phyloP scores from a whole-genome alignment of 1,284 basidiomycete species.

The Cerioporus squamosus region DNA sequence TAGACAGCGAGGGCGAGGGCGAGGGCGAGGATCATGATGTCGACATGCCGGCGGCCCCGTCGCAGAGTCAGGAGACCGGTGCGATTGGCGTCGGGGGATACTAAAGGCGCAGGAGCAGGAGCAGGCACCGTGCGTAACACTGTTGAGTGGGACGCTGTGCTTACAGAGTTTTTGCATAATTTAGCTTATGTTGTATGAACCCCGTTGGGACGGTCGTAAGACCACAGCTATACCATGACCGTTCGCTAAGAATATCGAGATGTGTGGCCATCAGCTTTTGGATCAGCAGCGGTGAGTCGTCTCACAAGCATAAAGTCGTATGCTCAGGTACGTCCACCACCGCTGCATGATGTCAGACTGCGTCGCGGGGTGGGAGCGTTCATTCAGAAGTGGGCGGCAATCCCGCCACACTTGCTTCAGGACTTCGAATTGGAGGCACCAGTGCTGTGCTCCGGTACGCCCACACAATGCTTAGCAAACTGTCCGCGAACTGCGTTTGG shows the following conservation, averaged over 20 bases:
- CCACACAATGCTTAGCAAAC: no score
- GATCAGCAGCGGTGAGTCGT: no score
- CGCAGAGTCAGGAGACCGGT: constrained; percentile 2
- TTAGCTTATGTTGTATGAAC: constrained; percentile 7
- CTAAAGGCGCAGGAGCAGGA: not conserved
- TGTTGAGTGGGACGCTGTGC: not conserved
- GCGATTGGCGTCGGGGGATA: not conserved
- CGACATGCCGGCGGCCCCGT: not conserved
- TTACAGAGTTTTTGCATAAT: not conserved
- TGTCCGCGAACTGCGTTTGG: not conserved
- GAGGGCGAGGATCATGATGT: constrained; percentile 27
- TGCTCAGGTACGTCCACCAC: no score
- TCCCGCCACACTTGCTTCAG: not conserved
- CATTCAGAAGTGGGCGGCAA: no score
- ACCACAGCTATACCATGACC: not conserved
- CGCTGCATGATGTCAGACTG: no score
- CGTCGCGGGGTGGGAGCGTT: no score
- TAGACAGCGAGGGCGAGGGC: constrained; percentile 31
- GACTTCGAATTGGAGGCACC: not conserved
- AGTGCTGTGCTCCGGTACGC: not conserved
- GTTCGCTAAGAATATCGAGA: not conserved
- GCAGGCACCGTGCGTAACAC: not conserved
- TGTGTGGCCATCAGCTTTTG: no score
- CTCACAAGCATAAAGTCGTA: no score
- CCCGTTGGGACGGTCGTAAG: not conserved